These are phyloP conservation scores for Cucumis variabilis DNA, from an alignment of 331 rosid genomes.

Conservation along the genomic window DNA sequence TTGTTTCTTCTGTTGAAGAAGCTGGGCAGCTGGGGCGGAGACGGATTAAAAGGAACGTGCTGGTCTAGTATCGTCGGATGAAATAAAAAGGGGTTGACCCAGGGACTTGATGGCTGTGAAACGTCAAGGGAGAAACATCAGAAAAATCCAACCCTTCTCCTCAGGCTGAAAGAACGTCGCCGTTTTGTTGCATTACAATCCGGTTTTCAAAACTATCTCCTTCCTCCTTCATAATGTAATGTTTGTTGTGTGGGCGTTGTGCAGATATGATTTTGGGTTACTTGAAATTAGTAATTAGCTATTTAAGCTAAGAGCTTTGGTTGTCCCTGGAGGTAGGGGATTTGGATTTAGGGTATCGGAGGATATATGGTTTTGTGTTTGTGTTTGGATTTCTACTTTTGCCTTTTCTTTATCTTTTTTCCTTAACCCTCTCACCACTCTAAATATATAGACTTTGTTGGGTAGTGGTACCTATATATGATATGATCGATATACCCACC, in stretches of 20 bases:
- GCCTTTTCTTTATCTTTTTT: not conserved
- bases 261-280: not conserved
- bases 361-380: conserved; percentile 30
- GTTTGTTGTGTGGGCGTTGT: too few species aligned
- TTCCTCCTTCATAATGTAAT: conserved; percentile 48
- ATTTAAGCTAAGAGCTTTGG: not conserved
- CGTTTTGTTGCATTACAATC: conserved; percentile 41
- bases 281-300: not conserved
- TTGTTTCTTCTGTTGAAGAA: conserved; percentile 61
- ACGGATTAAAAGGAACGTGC: conserved; percentile 49
- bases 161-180: not conserved
- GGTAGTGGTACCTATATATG: not conserved
- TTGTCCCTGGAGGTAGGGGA: conserved; percentile 19
- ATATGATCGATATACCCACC: conserved; percentile 9
- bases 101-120: conserved; percentile 39
- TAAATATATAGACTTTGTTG: conserved; percentile 55
- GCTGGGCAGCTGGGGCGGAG: conserved; percentile 47
- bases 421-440: conserved; percentile 48
- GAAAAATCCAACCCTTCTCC: not conserved
- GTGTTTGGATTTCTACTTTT: too few species aligned
- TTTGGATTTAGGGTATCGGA: not conserved
- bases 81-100: conserved; percentile 42
- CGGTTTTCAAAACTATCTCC: conserved; percentile 62
- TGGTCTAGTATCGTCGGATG: conserved; percentile 41
- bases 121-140: conserved; percentile 59